Conservation (phyloP, 352 stramenopile genomes). For the Globisporangium spinosum region DNA sequence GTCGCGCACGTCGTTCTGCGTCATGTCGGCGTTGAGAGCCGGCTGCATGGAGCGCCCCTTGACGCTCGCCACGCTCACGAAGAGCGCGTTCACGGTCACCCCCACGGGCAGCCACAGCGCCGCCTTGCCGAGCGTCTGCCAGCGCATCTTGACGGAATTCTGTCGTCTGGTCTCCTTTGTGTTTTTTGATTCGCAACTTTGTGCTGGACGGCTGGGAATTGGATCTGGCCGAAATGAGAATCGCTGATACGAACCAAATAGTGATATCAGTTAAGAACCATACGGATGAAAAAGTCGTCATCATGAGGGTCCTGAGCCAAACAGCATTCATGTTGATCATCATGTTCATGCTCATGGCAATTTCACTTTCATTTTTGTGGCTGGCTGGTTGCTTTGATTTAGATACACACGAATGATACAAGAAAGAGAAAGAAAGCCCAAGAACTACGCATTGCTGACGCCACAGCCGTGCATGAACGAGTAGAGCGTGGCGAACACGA, state of each 20-base stretch:
- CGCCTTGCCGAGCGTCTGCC: constrained; percentile 55
- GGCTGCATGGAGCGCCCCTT: constrained; percentile 86
- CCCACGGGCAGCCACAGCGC: constrained; percentile 82
- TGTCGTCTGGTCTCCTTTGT: neutral
- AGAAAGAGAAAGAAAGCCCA: neutral
- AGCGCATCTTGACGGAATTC: constrained; percentile 30
- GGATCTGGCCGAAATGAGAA: neutral
- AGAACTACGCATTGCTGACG: constrained; percentile 57
- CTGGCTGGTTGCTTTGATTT: neutral
- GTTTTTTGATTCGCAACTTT: neutral
- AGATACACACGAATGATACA: neutral
- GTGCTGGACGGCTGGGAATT: neutral
- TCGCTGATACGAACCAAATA: neutral
- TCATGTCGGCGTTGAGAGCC: constrained; percentile 68
- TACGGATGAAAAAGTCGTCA: neutral
- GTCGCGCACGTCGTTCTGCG: constrained; percentile 61
- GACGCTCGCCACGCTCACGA: constrained; percentile 67
- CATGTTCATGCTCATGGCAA: neutral
- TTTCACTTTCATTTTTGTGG: neutral
- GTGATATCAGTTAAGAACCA: neutral
- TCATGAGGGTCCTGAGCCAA: neutral
- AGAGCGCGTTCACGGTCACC: constrained; percentile 67
- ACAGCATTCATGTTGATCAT: neutral
- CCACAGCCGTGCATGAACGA: constrained; percentile 85
- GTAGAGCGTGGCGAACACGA: constrained; percentile 85